These are phyloP conservation scores for Leccinum broughii DNA, from an alignment of 768 basidiomycete genomes.

Conservation along the genomic window DNA sequence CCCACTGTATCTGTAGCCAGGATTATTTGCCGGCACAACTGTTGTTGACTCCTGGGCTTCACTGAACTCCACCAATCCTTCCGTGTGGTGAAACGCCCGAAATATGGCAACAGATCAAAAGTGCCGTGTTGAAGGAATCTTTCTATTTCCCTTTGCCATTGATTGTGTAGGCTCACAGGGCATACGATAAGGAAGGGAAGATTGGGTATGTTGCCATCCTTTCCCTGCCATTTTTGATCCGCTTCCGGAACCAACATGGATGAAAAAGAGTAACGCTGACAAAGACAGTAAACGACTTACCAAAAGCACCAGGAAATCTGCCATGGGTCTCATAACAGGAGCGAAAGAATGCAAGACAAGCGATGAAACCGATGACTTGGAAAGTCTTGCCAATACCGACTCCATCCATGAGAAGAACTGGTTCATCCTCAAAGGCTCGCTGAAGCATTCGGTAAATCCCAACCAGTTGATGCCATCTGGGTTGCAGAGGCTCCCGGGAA, in stretches of 20 bases:
- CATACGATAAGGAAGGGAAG: not conserved
- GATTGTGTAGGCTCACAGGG: not conserved
- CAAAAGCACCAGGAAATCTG: not conserved
- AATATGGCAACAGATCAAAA: not conserved
- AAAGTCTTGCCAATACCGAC: conserved; percentile 22
- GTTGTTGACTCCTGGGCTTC: not conserved
- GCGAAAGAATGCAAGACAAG: not conserved
- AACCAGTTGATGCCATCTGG: conserved; percentile 22
- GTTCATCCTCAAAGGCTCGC: conserved; percentile 1
- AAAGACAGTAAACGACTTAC: not conserved
- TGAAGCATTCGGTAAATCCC: conserved; percentile 18
- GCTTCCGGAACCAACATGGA: not conserved
- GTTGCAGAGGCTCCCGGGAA: not conserved
- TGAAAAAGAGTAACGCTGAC: not conserved
- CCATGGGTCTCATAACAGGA: not conserved
- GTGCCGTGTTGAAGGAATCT: not conserved
- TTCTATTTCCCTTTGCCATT: not conserved
- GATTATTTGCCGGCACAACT: not conserved
- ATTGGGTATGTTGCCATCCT: not conserved
- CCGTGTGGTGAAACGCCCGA: not conserved
- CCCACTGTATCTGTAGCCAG: not conserved
- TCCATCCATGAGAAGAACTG: conserved; percentile 23
- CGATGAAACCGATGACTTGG: too few species aligned
- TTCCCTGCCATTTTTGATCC: not conserved
- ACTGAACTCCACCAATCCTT: not conserved